These are phyloP conservation scores for Coelastrella sp. DNA, from an alignment of 139 green algal species.

Conservation along the genomic window DNA sequence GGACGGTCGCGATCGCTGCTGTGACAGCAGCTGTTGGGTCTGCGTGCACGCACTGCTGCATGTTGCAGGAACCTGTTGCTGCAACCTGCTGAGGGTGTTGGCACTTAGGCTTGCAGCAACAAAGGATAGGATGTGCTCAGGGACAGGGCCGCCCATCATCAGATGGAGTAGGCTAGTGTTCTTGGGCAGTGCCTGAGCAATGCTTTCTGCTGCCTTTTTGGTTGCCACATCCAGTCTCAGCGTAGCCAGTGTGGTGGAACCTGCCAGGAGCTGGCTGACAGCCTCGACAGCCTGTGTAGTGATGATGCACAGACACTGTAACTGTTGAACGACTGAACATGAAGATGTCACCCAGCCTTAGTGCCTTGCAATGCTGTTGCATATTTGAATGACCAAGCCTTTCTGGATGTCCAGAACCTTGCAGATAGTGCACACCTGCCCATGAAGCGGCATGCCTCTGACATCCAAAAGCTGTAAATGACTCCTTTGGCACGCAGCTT, in stretches of 20 bases:
- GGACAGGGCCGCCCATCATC: constrained; percentile 65
- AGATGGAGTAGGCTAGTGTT: constrained; percentile 66
- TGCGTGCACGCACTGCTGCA: no score
- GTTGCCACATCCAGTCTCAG: constrained; percentile 62
- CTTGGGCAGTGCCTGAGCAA: constrained; percentile 59
- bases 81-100: constrained; percentile 31
- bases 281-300: constrained; percentile 29
- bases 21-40: background rate
- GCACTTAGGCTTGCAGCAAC: constrained; percentile 24
- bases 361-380: no score
- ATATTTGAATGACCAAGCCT: no score
- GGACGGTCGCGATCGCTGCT: constrained; percentile 1
- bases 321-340: no score
- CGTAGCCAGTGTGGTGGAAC: constrained; percentile 58
- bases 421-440: background rate
- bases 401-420: no score
- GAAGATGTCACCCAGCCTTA: no score
- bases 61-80: constrained; percentile 1
- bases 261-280: constrained; percentile 63
- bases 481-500: constrained; percentile 54
- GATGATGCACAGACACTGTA: background rate
- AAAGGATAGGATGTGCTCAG: constrained; percentile 60
- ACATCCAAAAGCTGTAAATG: constrained; percentile 67
- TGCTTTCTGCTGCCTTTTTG: constrained; percentile 57
- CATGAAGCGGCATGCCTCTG: constrained; percentile 48